A percentile compares a stretch with the other conserved stretches of the same genome.
phyloP scores from a whole-genome alignment of 352 stramenopile species.

The Phytophthora meadii region DNA sequence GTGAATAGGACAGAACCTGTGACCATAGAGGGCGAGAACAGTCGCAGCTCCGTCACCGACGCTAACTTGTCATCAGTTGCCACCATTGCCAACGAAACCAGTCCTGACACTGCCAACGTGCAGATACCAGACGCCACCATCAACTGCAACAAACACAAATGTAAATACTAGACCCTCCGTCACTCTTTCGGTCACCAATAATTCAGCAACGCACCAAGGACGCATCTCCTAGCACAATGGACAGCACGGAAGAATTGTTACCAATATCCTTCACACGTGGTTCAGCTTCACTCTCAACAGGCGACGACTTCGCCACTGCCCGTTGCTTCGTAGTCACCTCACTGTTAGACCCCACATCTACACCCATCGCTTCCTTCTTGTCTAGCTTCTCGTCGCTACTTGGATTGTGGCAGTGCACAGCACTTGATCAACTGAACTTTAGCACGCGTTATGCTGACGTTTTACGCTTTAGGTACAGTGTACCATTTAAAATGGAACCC shows the following conservation, averaged over 20 bases:
- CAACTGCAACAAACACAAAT: conserved; percentile 22
- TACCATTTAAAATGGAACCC: neutral
- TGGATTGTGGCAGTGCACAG: conserved; percentile 4
- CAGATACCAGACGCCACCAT: conserved; percentile 47
- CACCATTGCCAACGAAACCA: conserved; percentile 62
- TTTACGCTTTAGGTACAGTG: too few species aligned
- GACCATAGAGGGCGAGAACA: conserved; percentile 75
- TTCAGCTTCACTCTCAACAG: conserved; percentile 6
- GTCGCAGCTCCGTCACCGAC: conserved; percentile 62
- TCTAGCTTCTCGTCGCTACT: neutral
- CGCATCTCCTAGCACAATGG: conserved; percentile 58
- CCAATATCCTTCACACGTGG: conserved; percentile 8
- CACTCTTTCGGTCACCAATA: too few species aligned
- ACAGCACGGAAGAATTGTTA: conserved; percentile 35
- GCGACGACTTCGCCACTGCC: conserved; percentile 3
- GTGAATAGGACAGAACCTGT: conserved; percentile 64
- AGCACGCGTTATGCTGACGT: neutral
- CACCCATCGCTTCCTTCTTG: conserved; percentile 19
- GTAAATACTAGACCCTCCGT: neutral
- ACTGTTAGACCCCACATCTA: conserved; percentile 22
- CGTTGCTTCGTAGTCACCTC: conserved; percentile 25
- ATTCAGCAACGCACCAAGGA: conserved; percentile 42
- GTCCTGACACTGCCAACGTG: conserved; percentile 59
- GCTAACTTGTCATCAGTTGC: conserved; percentile 47
- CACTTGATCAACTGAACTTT: conserved; percentile 1